Evolutionary conservation across 31 red algal species (phyloP), one percentile per base, ranked within the genome.

Genomic region (Asparagopsis taxiformis): DNA sequence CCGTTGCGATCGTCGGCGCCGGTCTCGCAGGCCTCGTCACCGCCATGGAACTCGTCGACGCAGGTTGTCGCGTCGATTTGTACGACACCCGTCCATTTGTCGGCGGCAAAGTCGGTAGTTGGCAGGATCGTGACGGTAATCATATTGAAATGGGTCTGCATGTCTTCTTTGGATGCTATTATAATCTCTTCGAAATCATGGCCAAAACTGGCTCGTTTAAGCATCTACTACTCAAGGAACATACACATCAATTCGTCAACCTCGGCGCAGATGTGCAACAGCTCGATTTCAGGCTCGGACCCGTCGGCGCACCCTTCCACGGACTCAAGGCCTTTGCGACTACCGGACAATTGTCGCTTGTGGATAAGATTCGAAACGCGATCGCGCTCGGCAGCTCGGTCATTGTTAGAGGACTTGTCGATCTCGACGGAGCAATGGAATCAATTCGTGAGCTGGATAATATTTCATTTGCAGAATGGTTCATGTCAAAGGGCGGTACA

Each of bases 81-180:
- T 97, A 82, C 76, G 93, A 97, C 65, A 64, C 62, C n/a, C 82
- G 93, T 28, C 67, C 73, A n/a, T 91, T 97, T 79, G 75, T 65
- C 13, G 93, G 93, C 34, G 93, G 93, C 16, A 97, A 97, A 71
- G 93, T 97, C 32, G 93, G 88, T 17, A 88, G 80, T n/a, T 97
- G 87, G 87, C 28, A 67, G 0, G 93, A 97, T 53, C 33, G 17
- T 22, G 63, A 89, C 8, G 93, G 93, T 3, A 97, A 97, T 68
- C 93, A 97, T 44, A 97, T 97, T 24, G 93, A 97, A 68, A 97
- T 97, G 93, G 93, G 93, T 10, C 37, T 97, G 44, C 93, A 97
- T 31, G 93, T 97, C 3, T 97, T 97, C 35, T 97, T 97, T 53
- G 93, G 93, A 17, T 97, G 93, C 61, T 97, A 97, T 52, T 97